Evolutionary conservation across 202 grass and related monocot genomes (phyloP).

Genomic region (Dendrocalamus latiflorus): DNA sequence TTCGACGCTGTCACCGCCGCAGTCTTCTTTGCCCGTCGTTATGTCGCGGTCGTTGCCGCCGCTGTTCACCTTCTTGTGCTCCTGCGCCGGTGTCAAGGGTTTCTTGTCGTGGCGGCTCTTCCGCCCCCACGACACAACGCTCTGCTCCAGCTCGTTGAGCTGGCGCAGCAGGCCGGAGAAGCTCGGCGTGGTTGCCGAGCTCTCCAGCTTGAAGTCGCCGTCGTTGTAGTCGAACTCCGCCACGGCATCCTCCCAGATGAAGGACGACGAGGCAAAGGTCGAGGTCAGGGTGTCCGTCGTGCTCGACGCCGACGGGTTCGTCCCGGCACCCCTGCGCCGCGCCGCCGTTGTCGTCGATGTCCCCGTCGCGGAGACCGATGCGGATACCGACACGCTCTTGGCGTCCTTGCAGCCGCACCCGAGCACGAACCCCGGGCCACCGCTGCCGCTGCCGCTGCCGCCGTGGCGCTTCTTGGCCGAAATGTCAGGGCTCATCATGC

Average conservation of each 20-base stretch:
- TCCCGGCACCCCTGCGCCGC: background rate
- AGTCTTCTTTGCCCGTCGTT: background rate
- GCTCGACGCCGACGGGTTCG: constrained; percentile 2
- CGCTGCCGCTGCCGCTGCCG: too few species aligned
- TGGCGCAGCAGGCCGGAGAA: constrained; percentile 75
- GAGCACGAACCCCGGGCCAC: constrained; percentile 23
- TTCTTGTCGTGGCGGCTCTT: constrained; percentile 17
- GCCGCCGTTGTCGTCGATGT: constrained; percentile 29
- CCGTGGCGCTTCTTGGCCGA: constrained; percentile 35
- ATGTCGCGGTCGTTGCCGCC: background rate
- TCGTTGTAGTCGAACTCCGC: constrained; percentile 27
- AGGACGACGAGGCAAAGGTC: constrained; percentile 48
- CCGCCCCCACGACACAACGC: constrained; percentile 47
- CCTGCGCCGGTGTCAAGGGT: background rate
- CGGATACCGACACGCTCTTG: constrained; percentile 39
- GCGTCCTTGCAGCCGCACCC: constrained; percentile 69
- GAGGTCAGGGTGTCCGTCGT: constrained; percentile 47
- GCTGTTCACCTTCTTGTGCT: constrained; percentile 25
- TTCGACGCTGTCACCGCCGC: background rate
- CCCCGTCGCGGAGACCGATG: constrained; percentile 22
- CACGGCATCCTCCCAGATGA: constrained; percentile 33
- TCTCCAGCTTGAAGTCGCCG: constrained; percentile 29
- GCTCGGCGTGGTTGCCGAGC: constrained; percentile 32
- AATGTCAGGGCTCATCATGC: constrained; percentile 30
- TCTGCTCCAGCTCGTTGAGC: constrained; percentile 74